Evolutionary conservation across 164 flowering plant genomes (phyloP).

Genomic region (Aristolochia contorta): DNA sequence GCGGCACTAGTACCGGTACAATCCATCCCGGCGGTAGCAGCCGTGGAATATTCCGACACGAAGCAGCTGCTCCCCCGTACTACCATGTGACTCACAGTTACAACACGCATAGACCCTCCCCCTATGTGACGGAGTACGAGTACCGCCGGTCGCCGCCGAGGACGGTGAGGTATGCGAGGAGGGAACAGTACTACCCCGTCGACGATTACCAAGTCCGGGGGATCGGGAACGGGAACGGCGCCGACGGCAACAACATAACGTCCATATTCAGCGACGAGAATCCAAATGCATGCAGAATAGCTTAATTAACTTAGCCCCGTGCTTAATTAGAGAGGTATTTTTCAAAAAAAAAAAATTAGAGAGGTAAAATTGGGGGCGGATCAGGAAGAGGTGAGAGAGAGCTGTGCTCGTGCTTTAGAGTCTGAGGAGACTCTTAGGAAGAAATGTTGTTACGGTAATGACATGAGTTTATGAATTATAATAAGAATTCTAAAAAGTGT

Average conservation of each 20-base stretch:
- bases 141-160: constrained; percentile 34
- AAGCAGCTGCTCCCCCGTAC: constrained; percentile 9
- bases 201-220: constrained; percentile 31
- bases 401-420: not conserved
- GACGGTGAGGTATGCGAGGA: constrained; percentile 16
- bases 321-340: no score
- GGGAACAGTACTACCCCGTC: constrained; percentile 26
- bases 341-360: no score
- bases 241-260: constrained; percentile 41
- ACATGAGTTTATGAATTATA: not conserved
- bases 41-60: constrained; percentile 24
- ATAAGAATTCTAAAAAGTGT: not conserved
- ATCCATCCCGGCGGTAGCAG: not conserved
- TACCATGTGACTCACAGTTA: constrained; percentile 29
- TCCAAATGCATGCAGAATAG: constrained; percentile 81
- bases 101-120: constrained; percentile 60
- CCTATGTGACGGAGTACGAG: constrained; percentile 25
- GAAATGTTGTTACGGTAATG: not conserved
- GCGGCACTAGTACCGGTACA: constrained; percentile 18
- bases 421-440: not conserved
- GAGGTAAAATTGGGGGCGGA: no score
- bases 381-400: not conserved
- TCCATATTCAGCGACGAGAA: constrained; percentile 90
- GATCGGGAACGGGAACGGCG: constrained; percentile 19
- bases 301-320: constrained; percentile 1